These are phyloP conservation scores for Ajuga reptans DNA, from an alignment of 305 asterid genomes.

Conservation along the genomic window DNA sequence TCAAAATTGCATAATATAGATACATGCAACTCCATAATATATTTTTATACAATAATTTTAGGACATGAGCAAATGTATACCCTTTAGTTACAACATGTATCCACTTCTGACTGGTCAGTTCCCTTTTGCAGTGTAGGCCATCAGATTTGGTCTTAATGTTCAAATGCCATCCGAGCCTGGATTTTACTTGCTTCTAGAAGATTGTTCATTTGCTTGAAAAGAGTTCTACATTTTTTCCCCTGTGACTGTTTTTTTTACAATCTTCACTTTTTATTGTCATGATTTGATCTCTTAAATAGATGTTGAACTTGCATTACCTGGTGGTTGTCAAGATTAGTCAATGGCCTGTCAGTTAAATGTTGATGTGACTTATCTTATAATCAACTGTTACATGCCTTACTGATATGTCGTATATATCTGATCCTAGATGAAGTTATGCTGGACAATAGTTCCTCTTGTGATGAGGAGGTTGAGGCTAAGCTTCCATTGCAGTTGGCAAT, in stretches of 20 bases:
- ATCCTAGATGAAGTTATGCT: slow-evolving; percentile 33
- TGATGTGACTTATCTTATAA: neutral
- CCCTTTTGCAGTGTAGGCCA: neutral
- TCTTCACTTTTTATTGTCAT: neutral
- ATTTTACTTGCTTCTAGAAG: neutral
- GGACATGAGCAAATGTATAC: neutral
- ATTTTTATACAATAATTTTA: neutral
- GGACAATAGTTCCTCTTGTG: slow-evolving; percentile 30
- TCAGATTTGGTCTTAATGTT: neutral
- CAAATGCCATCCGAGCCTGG: neutral
- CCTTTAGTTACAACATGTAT: neutral
- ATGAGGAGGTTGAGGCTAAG: slow-evolving; percentile 46
- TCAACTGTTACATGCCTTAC: neutral
- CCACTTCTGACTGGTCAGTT: neutral
- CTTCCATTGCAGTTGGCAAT: slow-evolving; percentile 89
- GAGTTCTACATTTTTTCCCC: neutral
- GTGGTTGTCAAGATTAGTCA: neutral
- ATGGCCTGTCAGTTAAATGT: slow-evolving; percentile 4
- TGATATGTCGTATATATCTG: slow-evolving; percentile 21
- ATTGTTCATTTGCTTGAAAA: neutral
- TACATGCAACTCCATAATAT: neutral
- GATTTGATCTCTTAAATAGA: neutral
- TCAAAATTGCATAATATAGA: neutral
- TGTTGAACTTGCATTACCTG: neutral
- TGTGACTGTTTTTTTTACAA: neutral